Evolutionary conservation across 2,329 filamentous ascomycete species (phyloP), one percentile per base, ranked within the genome.

Genomic region (Microascus cirrosus): DNA sequence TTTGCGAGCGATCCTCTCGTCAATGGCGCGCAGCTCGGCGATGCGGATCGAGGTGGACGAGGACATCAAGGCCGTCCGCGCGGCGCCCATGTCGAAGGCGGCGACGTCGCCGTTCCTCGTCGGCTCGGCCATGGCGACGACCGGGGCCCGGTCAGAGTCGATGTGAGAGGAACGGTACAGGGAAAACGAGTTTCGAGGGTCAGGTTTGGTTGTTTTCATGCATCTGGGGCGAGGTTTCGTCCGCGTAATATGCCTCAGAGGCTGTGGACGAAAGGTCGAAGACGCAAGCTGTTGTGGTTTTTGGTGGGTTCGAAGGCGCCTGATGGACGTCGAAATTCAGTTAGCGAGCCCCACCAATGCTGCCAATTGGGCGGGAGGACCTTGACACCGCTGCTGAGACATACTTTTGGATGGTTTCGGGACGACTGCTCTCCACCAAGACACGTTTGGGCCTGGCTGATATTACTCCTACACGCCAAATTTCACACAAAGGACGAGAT

Each of bases 11-110:
- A 87, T 70, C 63, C 74, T 77, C 60, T 86, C 83, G 62, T 84
- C 77, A 52, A 88, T 71, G 45, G 66, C 64, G 60, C 77, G 77
- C 60, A 88, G 70, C 64, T 79, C 77, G 56, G 76, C 67, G 62
- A 81, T 79, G 54, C 85, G 79, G 22, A 70, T 65, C 36, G 73
- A 71, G 15, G 84, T 86, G 8, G 85, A 87, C 53, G 85, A 86
- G 50, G 83, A 85, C 56, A 76, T 74, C 60, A 87, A 70, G 56
- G 77, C 79, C 54, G 73, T 70, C 65, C 74, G 77, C 57, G 73
- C 73, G 60, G 74, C 71, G 57, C 69, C 69, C 63, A 82, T 70
- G 69, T 85, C 79, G 62, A 84, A 69, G 63, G 67, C 66, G 63
- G 70, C 66, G 63, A 70, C 66, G 61, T 69, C 64, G 55, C 67